Conservation (phyloP, 352 stramenopile genomes). For the Globisporangium perplexum region DNA sequence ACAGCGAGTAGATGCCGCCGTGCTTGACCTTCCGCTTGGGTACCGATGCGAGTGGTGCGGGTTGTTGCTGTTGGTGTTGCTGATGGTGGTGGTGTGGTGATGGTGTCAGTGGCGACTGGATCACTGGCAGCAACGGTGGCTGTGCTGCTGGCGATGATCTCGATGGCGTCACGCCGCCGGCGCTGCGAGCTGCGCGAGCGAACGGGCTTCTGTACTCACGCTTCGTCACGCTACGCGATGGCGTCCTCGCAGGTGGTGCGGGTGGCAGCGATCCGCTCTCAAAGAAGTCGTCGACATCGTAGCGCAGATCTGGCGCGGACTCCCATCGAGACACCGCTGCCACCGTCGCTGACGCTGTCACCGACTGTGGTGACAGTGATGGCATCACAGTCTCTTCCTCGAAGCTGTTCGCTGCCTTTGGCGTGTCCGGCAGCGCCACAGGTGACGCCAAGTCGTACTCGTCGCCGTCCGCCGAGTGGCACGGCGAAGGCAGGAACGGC, state of each 20-base stretch:
- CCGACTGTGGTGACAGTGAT: neutral
- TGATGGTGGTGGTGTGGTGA: neutral
- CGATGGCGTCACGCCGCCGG: neutral
- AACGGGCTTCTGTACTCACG: conserved; percentile 1
- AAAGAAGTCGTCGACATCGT: conserved; percentile 1
- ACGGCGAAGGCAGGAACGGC: conserved; percentile 31
- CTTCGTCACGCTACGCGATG: conserved; percentile 9
- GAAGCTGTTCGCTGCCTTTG: conserved; percentile 14
- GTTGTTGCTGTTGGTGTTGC: conserved; percentile 1
- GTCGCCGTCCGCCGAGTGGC: conserved; percentile 24
- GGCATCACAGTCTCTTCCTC: too few relatives aligned
- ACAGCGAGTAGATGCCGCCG: conserved; percentile 71
- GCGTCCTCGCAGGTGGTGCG: neutral
- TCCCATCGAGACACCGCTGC: conserved; percentile 19
- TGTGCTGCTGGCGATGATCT: neutral
- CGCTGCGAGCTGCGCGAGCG: neutral
- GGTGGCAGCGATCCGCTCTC: neutral
- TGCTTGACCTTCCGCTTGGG: conserved; percentile 55
- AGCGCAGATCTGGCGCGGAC: conserved; percentile 16
- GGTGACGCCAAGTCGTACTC: conserved; percentile 70
- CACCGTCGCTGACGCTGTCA: too few relatives aligned
- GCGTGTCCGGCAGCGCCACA: conserved; percentile 42
- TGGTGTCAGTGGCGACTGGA: neutral
- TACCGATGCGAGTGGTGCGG: conserved; percentile 12
- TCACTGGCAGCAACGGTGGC: neutral